Evolutionary conservation across 192 early-diverging fungal species (phyloP).

Genomic region (Coemansia sp.): DNA sequence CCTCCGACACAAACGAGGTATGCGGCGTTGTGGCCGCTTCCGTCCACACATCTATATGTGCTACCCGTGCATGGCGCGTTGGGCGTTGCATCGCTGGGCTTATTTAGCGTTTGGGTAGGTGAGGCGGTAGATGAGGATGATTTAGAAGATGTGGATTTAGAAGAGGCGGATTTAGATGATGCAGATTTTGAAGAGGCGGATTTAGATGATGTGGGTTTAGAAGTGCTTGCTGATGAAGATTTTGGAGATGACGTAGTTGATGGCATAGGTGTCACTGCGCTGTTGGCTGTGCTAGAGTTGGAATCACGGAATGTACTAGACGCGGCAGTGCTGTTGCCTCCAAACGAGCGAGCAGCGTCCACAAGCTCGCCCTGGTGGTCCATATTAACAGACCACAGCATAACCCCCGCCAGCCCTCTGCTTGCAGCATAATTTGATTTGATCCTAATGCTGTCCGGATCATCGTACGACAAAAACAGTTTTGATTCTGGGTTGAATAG

Average conservation of each 20-base stretch:
- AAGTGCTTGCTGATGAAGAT: neutral
- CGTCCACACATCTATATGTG: neutral
- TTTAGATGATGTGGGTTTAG: neutral
- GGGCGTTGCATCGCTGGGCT: neutral
- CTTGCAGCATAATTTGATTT: conserved; percentile 58
- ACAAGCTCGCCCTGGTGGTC: conserved; percentile 59
- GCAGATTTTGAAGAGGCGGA: neutral
- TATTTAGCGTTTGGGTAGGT: neutral
- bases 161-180: neutral
- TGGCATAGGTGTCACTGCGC: neutral
- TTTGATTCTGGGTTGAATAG: conserved; percentile 55
- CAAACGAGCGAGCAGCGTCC: conserved; percentile 14
- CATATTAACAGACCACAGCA: conserved; percentile 54
- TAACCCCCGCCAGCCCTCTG: conserved; percentile 59
- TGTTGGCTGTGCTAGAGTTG: neutral
- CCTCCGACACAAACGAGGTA: neutral
- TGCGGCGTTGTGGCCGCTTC: neutral
- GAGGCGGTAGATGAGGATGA: neutral
- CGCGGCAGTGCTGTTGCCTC: neutral
- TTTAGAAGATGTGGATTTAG: neutral
- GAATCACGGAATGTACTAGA: no score
- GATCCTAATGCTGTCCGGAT: conserved; percentile 58
- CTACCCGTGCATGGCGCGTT: neutral
- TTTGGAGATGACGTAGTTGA: neutral
- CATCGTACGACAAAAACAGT: conserved; percentile 76